These are phyloP conservation scores for Microthlaspi erraticum DNA, from an alignment of 345 rosid genomes.

Conservation along the genomic window DNA sequence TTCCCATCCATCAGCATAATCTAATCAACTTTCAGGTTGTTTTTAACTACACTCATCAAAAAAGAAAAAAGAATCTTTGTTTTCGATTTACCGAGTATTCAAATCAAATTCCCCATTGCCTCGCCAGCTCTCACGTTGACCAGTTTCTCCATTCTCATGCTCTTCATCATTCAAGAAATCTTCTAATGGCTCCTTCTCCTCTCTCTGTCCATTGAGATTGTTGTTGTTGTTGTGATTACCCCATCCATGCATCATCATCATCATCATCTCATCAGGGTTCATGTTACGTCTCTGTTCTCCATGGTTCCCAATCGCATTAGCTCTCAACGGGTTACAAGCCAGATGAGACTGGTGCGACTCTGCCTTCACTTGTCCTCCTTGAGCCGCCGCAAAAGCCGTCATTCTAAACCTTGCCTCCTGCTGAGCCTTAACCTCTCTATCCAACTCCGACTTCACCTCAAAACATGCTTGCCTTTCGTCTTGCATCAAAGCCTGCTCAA, in stretches of 20 bases:
- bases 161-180: constrained; percentile 94
- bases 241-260: constrained; percentile 74
- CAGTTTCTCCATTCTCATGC: constrained; percentile 69
- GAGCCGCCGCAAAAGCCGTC: constrained; percentile 66
- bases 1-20: too few species aligned
- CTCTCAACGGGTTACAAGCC: constrained; percentile 70
- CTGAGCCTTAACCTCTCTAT: constrained; percentile 83
- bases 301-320: constrained; percentile 62
- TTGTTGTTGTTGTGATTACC: constrained; percentile 47
- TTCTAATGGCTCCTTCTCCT: constrained; percentile 87
- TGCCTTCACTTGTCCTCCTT: constrained; percentile 72
- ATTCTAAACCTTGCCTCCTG: constrained; percentile 69
- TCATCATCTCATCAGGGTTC: constrained; percentile 73
- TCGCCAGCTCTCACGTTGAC: constrained; percentile 65
- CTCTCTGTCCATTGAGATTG: constrained; percentile 48
- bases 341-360: constrained; percentile 65
- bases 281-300: constrained; percentile 64
- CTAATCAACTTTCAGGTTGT: not conserved
- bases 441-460: constrained; percentile 67
- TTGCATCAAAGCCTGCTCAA: constrained; percentile 74
- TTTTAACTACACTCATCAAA: constrained; percentile 22
- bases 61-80: not conserved
- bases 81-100: constrained; percentile 57
- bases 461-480: constrained; percentile 67
- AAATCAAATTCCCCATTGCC: constrained; percentile 80